These are phyloP conservation scores for Bruguiera hainesii DNA, from an alignment of 441 rosid genomes.

Conservation along the genomic window DNA sequence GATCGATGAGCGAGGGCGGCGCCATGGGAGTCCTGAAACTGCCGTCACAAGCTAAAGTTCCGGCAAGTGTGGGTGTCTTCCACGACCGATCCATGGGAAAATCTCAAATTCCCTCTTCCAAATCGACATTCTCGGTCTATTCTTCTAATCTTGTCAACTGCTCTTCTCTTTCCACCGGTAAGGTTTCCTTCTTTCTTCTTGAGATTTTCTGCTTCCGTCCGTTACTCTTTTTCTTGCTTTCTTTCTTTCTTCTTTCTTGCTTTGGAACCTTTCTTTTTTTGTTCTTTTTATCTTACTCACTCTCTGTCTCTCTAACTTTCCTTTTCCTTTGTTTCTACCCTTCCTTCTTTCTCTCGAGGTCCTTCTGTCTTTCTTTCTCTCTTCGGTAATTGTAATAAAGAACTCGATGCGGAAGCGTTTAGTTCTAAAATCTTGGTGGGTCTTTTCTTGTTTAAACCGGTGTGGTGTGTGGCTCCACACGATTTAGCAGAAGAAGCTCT, in stretches of 20 bases:
- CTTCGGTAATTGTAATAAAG: neutral
- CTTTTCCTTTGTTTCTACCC: too few species aligned
- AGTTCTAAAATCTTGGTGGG: neutral
- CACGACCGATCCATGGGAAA: constrained; percentile 32
- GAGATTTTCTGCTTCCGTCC: too few species aligned
- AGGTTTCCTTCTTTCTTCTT: neutral
- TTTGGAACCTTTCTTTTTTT: neutral
- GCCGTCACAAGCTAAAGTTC: constrained; percentile 22
- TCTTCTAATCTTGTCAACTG: constrained; percentile 5
- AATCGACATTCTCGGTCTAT: constrained; percentile 18
- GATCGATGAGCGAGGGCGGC: constrained; percentile 9
- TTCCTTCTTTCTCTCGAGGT: too few species aligned
- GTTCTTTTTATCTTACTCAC: too few species aligned
- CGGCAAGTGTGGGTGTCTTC: neutral
- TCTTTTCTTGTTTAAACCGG: neutral
- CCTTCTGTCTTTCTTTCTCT: neutral
- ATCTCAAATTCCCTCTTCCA: constrained; percentile 29
- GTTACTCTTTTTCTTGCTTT: neutral
- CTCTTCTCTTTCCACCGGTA: constrained; percentile 30
- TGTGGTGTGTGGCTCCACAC: neutral
- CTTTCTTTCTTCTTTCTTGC: neutral
- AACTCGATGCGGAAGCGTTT: neutral
- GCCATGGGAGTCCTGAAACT: constrained; percentile 46
- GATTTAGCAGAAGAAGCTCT: constrained; percentile 16
- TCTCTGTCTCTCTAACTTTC: too few species aligned